Conservation (phyloP, 768 basidiomycete species). For the Phlegmacium glaucopus region DNA sequence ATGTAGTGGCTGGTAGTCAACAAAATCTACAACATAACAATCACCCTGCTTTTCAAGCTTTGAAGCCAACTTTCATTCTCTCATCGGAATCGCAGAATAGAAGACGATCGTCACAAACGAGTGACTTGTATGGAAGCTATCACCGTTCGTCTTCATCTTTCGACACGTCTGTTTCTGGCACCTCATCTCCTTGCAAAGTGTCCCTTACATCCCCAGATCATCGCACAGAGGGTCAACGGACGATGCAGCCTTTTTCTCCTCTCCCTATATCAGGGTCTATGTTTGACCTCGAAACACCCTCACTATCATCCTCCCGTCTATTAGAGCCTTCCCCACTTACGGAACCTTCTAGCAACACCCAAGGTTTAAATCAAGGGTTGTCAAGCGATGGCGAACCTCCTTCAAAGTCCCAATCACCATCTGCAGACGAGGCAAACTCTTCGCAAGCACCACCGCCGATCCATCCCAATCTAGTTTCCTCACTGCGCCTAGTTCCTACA, state of each 20-base stretch:
- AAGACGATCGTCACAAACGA: conserved; percentile 10
- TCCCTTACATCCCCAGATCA: conserved; percentile 5
- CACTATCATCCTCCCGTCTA: not conserved
- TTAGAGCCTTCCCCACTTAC: not conserved
- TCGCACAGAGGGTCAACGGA: not conserved
- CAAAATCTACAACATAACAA: too few relatives aligned
- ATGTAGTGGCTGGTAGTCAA: conserved; percentile 3
- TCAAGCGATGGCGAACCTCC: conserved; percentile 26
- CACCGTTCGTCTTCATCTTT: conserved; percentile 22
- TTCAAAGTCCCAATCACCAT: conserved; percentile 27
- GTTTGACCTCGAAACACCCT: too few relatives aligned
- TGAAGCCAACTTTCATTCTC: conserved; percentile 1
- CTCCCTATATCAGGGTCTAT: too few relatives aligned
- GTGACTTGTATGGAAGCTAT: conserved; percentile 14
- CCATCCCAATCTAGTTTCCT: not conserved
- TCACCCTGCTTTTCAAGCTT: conserved; percentile 19
- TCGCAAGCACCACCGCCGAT: not conserved
- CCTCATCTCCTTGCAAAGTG: conserved; percentile 20
- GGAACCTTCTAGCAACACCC: conserved; percentile 1
- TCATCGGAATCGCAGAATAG: too few relatives aligned
- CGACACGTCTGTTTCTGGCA: conserved; percentile 22
- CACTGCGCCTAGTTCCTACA: not conserved
- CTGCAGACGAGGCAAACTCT: conserved; percentile 15
- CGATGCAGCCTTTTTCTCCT: not conserved
- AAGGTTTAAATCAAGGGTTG: conserved; percentile 9